A percentile compares a stretch with the other conserved stretches of the same genome.
Evolutionary conservation across 352 stramenopile genomes (phyloP).

Genomic region (Phytopythium chamaehyphon): DNA sequence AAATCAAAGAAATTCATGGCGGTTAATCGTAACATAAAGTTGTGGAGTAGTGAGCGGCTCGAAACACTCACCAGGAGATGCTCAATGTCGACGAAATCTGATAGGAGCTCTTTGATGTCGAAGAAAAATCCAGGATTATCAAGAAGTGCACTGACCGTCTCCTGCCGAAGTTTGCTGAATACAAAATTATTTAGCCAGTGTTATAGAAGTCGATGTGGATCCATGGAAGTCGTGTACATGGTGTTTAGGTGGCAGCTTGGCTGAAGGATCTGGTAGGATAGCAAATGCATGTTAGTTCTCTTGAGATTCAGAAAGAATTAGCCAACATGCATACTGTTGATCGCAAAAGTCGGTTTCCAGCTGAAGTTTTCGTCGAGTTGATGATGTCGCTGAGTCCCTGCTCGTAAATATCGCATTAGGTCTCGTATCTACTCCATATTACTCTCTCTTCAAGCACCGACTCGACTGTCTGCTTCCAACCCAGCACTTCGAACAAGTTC

Average conservation of each 20-base stretch:
- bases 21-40: neutral
- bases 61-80: slow-evolving; percentile 47
- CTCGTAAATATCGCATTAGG: neutral
- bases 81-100: slow-evolving; percentile 72
- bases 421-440: no score
- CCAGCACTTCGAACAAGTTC: slow-evolving; percentile 63
- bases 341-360: slow-evolving; percentile 67
- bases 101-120: slow-evolving; percentile 67
- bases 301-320: neutral
- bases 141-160: slow-evolving; percentile 67
- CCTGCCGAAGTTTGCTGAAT: slow-evolving; percentile 58
- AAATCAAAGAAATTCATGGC: slow-evolving; percentile 5
- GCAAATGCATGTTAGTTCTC: neutral
- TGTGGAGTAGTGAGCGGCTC: neutral
- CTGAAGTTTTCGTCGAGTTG: slow-evolving; percentile 74
- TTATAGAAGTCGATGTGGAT: no score
- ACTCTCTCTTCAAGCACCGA: no score
- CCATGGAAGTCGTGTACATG: slow-evolving; percentile 35
- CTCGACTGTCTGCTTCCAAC: slow-evolving; percentile 33
- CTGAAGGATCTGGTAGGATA: slow-evolving; percentile 55
- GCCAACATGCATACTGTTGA: slow-evolving; percentile 45
- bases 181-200: neutral
- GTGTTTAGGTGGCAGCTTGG: slow-evolving; percentile 75
- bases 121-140: slow-evolving; percentile 84
- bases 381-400: slow-evolving; percentile 77